Percentiles rank a stretch among this genome's conserved stretches.
phyloP scores from a whole-genome alignment of 176 grass and related monocot species.

The Dactylis glomerata region DNA sequence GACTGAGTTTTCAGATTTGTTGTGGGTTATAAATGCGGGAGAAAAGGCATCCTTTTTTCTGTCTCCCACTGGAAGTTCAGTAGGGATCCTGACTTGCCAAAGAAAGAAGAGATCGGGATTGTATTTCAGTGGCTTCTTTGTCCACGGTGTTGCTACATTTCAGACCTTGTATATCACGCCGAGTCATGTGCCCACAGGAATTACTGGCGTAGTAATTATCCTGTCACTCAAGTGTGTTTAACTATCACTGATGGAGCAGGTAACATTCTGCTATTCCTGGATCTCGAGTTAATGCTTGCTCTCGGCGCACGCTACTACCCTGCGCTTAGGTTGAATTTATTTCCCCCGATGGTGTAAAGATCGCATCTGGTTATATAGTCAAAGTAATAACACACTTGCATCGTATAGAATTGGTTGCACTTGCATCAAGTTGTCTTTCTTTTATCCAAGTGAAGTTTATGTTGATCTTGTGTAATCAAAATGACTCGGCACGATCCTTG shows the following conservation, averaged over 20 bases:
- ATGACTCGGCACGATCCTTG: not conserved
- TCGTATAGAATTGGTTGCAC: not conserved
- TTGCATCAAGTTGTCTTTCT: not conserved
- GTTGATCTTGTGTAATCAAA: not conserved
- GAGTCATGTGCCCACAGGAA: not conserved
- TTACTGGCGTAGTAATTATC: not conserved
- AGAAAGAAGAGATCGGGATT: too few species aligned
- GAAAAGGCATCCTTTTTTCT: not conserved
- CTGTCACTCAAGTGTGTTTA: not conserved
- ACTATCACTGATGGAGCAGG: not conserved
- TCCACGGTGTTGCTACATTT: not conserved
- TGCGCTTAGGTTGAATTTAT: not conserved
- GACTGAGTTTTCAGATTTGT: too few species aligned
- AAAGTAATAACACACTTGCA: not conserved
- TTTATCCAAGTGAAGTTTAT: not conserved
- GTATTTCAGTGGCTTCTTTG: too few species aligned
- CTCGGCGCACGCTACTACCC: not conserved
- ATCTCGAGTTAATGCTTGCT: not conserved
- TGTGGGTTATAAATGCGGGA: too few species aligned
- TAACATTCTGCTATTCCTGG: not conserved
- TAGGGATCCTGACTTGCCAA: too few species aligned
- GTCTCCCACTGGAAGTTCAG: too few species aligned
- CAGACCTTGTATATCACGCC: too few species aligned
- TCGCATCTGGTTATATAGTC: not conserved
- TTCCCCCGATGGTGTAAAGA: not conserved